phyloP scores from a whole-genome alignment of 805 yeast species.

The Kuraishia hungarica region DNA sequence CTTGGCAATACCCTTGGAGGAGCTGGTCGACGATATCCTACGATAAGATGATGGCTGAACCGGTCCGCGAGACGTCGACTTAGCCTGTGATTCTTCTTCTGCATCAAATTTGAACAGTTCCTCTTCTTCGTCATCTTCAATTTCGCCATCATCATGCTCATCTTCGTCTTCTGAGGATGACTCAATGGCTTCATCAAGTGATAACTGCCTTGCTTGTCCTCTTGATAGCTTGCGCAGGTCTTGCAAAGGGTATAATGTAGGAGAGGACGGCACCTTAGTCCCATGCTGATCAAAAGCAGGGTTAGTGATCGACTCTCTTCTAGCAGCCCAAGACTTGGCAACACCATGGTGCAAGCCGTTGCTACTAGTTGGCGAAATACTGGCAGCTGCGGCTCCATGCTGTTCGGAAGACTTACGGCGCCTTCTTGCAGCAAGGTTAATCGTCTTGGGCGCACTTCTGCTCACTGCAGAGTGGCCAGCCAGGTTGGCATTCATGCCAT shows the following conservation, averaged over 20 bases:
- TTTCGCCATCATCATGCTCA: slow-evolving; percentile 24
- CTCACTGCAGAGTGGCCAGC: slow-evolving; percentile 9
- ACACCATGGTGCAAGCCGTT: neutral
- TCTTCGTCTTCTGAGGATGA: slow-evolving; percentile 27
- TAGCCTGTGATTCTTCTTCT: slow-evolving; percentile 8
- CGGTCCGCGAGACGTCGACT: neutral
- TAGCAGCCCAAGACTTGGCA: slow-evolving; percentile 13
- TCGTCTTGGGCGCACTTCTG: slow-evolving; percentile 1
- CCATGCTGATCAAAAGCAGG: slow-evolving; percentile 34
- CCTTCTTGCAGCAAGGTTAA: neutral
- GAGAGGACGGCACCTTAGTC: slow-evolving; percentile 34
- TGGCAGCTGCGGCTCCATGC: slow-evolving; percentile 3
- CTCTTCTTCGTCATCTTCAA: slow-evolving; percentile 22
- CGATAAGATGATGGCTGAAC: neutral
- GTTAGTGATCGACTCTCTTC: slow-evolving; percentile 47
- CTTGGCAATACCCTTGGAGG: slow-evolving; percentile 1
- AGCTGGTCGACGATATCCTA: slow-evolving; percentile 10
- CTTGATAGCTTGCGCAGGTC: slow-evolving; percentile 17
- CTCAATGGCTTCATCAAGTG: slow-evolving; percentile 29
- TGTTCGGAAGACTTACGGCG: neutral
- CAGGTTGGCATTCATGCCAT: neutral
- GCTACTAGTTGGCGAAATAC: slow-evolving; percentile 6
- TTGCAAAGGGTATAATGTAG: slow-evolving; percentile 20
- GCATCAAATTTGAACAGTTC: slow-evolving; percentile 19
- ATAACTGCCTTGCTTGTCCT: slow-evolving; percentile 17